These are phyloP conservation scores for Clarireedia monteithiana DNA, from an alignment of 2,329 filamentous ascomycete species.

Conservation along the genomic window DNA sequence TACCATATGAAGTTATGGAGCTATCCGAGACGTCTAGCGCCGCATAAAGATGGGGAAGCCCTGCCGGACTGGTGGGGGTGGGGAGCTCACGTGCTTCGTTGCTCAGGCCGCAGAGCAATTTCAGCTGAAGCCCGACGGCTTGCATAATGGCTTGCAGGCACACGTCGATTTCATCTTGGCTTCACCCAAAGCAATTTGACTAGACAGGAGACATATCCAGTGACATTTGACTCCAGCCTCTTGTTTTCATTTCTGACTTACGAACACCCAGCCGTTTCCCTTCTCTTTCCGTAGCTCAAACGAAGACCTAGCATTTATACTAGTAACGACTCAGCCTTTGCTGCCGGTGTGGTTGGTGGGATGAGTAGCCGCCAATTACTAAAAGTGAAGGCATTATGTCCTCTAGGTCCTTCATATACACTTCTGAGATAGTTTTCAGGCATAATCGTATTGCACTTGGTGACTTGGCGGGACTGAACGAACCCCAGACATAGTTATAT, in stretches of 20 bases:
- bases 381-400: background rate
- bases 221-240: background rate
- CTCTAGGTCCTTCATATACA: background rate
- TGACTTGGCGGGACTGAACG: too few species aligned
- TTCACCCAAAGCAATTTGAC: background rate
- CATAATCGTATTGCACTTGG: background rate
- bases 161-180: background rate
- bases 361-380: background rate
- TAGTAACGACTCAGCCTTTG: background rate
- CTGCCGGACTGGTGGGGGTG: background rate
- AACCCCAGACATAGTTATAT: background rate
- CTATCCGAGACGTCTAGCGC: too few species aligned
- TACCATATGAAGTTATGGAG: too few species aligned
- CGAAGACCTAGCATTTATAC: background rate
- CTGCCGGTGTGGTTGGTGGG: background rate
- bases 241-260: background rate
- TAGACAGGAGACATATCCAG: background rate
- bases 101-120: background rate
- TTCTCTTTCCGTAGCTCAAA: background rate
- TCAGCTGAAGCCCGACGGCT: conserved; percentile 4
- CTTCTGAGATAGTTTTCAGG: background rate
- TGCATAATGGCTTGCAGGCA: conserved; percentile 2
- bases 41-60: too few species aligned
- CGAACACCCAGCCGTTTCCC: background rate
- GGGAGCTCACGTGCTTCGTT: too few species aligned